phyloP scores from a whole-genome alignment of 257 asterid species.

The Ophiorrhiza pumila region DNA sequence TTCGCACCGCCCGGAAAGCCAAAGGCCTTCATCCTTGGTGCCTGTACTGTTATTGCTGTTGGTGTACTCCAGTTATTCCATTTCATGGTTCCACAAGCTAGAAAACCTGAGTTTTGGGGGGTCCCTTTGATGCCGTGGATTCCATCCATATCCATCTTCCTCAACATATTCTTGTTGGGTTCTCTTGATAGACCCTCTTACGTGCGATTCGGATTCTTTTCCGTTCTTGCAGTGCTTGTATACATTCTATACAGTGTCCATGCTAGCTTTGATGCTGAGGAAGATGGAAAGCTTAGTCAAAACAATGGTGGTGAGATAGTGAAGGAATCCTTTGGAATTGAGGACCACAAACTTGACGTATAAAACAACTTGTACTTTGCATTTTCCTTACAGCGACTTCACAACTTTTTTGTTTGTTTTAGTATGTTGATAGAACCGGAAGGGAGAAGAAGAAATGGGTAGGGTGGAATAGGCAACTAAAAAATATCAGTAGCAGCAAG shows the following conservation, averaged over 20 bases:
- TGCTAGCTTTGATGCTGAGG: conserved; percentile 91
- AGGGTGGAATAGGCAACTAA: conserved; percentile 16
- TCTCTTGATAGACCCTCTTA: conserved; percentile 62
- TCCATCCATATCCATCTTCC: conserved; percentile 78
- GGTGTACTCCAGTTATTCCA: conserved; percentile 54
- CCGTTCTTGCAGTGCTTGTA: conserved; percentile 52
- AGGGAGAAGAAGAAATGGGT: conserved; percentile 7
- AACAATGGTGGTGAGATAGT: conserved; percentile 44
- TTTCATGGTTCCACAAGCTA: conserved; percentile 64
- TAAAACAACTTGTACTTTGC: conserved; percentile 13
- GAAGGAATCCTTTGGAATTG: conserved; percentile 50
- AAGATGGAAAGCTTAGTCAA: conserved; percentile 51
- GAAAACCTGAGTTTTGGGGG: conserved; percentile 89
- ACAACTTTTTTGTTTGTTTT: conserved; percentile 25
- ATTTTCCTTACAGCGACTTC: conserved; percentile 19
- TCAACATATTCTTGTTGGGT: conserved; percentile 82
- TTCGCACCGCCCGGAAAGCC: conserved; percentile 63
- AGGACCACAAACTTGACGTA: conserved; percentile 47
- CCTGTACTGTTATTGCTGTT: conserved; percentile 50
- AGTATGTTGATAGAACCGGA: conserved; percentile 24
- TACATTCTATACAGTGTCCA: conserved; percentile 81
- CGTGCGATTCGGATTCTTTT: conserved; percentile 72
- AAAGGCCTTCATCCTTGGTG: conserved; percentile 56
- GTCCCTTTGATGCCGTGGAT: conserved; percentile 98
- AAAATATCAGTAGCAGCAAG: conserved; percentile 27